phyloP scores from a whole-genome alignment of 495 filamentous ascomycete genomes.

The Lasiosphaeria miniovina region DNA sequence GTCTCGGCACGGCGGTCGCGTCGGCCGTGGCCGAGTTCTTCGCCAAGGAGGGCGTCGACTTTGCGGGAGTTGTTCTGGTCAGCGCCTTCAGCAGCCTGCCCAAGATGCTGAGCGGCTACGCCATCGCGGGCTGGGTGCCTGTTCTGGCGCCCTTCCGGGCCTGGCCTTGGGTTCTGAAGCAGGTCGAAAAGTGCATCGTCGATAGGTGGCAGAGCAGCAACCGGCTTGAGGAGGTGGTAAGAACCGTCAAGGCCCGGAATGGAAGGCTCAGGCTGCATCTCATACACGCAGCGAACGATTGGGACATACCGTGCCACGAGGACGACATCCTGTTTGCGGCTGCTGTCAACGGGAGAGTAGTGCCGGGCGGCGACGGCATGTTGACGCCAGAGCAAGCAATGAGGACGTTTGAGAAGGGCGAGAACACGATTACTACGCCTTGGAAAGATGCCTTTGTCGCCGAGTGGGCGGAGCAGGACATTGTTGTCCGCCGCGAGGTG shows the following conservation, averaged over 20 bases:
- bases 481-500: slow-evolving; percentile 51
- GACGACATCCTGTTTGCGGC: slow-evolving; percentile 54
- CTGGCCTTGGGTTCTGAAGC: slow-evolving; percentile 42
- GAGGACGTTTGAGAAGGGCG: slow-evolving; percentile 35
- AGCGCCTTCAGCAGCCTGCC: slow-evolving; percentile 75
- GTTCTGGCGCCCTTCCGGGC: slow-evolving; percentile 66
- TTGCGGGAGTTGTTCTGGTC: slow-evolving; percentile 70
- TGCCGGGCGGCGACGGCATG: slow-evolving; percentile 25
- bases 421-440: slow-evolving; percentile 14
- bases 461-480: slow-evolving; percentile 37
- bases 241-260: slow-evolving; percentile 39
- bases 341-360: slow-evolving; percentile 52
- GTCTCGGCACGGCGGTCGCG: slow-evolving; percentile 82
- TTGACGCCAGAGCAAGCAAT: slow-evolving; percentile 41
- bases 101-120: slow-evolving; percentile 59
- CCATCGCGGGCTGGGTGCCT: slow-evolving; percentile 71
- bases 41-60: slow-evolving; percentile 46
- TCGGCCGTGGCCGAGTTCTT: slow-evolving; percentile 69
- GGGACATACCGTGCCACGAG: slow-evolving; percentile 67
- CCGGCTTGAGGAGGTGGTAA: slow-evolving; percentile 43
- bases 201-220: slow-evolving; percentile 53
- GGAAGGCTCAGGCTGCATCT: slow-evolving; percentile 61
- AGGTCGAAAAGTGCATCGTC: slow-evolving; percentile 41
- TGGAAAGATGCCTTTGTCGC: slow-evolving; percentile 32
- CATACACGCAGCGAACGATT: slow-evolving; percentile 72